Base-by-base conservation (phyloP, 208 protist genomes). In the Leishmania tarentolae region DNA sequence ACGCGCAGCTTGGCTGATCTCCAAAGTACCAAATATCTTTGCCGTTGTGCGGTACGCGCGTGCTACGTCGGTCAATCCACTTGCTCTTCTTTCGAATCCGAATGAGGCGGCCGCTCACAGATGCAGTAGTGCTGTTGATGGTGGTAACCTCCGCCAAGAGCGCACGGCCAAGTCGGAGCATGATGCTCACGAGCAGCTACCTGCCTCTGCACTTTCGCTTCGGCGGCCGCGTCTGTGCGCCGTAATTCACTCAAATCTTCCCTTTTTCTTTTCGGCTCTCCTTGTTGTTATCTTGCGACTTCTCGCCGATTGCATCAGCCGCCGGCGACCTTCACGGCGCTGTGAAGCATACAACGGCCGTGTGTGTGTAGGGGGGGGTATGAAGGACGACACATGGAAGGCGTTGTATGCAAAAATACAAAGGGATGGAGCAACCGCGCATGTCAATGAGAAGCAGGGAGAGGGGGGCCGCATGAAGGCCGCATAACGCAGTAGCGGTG, bases 61-160 rank as follows among this genome's bases (percentile, higher is more conserved):
- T 96, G 86, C 91, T 95, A 57, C 92, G 90, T 4, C 94, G 90
- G 52, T 97, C 92, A 71, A 97, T 92, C 93, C 94, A 97, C 71
- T 95, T 97, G 31, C 88, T 87, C 80, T 97, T 97, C 83, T 97
- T 97, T 1, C 92, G 91, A 74, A 96, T 95, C n/a, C 89, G 88
- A 84, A 97, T 96, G 44, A 97, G 86, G 53, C 94, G 91, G 4
- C 94, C 94, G n/a, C 84, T 78, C 21, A 90, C 94, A 50, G 88
- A 91, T 0, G 91, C 91, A n/a, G 92, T 95, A 75, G 83, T 93
- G 76, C 92, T 93, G 77, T 93, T 94, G 59, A 93, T 90, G 21
- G 91, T 88, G 52, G 92, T 95, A 66, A 90, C 92, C 80, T 92
- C 91, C 24, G 92, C 94, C 44, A 89, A 76, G 37, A 93, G 80